Evolutionary conservation across 208 protist species (phyloP).

Genomic region (Phytomonas sp.): DNA sequence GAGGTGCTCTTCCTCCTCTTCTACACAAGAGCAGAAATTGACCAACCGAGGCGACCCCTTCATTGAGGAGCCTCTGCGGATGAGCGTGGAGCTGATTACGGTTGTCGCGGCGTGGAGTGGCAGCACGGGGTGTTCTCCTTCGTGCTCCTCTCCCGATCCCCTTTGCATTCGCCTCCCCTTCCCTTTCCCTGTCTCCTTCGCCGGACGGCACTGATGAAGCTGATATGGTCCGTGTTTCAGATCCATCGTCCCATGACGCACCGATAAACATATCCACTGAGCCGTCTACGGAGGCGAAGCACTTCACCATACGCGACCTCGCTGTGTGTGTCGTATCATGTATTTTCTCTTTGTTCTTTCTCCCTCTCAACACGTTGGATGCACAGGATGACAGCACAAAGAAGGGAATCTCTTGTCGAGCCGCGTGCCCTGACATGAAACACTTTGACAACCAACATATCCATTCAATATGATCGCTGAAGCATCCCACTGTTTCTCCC

Average conservation of each 20-base stretch:
- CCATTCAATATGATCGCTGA: too few species aligned
- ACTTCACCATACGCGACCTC: too few species aligned
- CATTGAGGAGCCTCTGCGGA: not conserved
- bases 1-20: constrained; percentile 14
- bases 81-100: constrained; percentile 5
- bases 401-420: too few species aligned
- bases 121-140: too few species aligned
- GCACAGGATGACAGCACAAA: too few species aligned
- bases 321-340: constrained; percentile 1
- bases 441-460: too few species aligned
- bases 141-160: too few species aligned
- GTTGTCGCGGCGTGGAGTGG: not conserved
- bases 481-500: not conserved
- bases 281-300: not conserved
- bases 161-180: too few species aligned
- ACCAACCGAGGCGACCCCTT: constrained; percentile 4
- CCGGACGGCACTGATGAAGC: constrained; percentile 32
- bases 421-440: too few species aligned
- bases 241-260: constrained; percentile 40
- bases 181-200: too few species aligned
- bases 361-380: not conserved
- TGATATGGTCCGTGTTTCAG: constrained; percentile 83
- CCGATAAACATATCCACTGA: constrained; percentile 62
- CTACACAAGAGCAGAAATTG: constrained; percentile 12
- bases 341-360: not conserved